Evolutionary conservation across 257 asterid species (phyloP).

Genomic region (Solanum infundibuliforme): DNA sequence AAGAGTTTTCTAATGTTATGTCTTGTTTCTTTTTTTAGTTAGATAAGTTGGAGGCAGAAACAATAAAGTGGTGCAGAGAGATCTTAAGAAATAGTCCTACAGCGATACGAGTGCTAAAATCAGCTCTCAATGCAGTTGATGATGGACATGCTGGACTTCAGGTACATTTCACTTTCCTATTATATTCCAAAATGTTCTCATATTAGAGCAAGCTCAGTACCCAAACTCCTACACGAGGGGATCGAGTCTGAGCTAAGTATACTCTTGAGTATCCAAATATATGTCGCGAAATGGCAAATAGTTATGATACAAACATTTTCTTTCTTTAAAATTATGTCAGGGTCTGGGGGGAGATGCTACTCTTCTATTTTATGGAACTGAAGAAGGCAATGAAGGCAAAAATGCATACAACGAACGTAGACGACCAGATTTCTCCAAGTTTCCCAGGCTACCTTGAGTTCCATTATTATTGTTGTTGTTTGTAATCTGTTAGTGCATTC

Average conservation of each 20-base stretch:
- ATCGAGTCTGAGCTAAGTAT: not conserved
- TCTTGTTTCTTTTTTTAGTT: conserved; percentile 15
- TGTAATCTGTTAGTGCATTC: not conserved
- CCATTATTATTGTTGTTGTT: not conserved
- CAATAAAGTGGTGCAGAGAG: conserved; percentile 88
- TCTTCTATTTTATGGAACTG: conserved; percentile 79
- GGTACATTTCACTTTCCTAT: conserved; percentile 22
- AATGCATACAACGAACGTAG: conserved; percentile 54
- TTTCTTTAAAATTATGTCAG: conserved; percentile 12
- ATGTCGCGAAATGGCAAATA: not conserved
- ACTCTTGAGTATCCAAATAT: not conserved
- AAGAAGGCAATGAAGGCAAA: conserved; percentile 88
- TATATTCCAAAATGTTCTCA: not conserved
- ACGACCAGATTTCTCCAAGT: conserved; percentile 77
- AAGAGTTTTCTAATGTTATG: not conserved
- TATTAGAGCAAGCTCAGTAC: not conserved
- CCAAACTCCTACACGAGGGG: not conserved
- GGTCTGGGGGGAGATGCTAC: conserved; percentile 92
- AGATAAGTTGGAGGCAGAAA: conserved; percentile 75
- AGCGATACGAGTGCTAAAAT: conserved; percentile 72
- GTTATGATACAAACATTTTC: not conserved
- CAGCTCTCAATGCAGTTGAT: conserved; percentile 87
- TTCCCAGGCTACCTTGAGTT: conserved; percentile 59
- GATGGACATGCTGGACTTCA: conserved; percentile 97
- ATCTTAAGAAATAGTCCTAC: conserved; percentile 86